Base-by-base conservation (phyloP, 495 filamentous ascomycete species). In the Elasticomyces elasticus region DNA sequence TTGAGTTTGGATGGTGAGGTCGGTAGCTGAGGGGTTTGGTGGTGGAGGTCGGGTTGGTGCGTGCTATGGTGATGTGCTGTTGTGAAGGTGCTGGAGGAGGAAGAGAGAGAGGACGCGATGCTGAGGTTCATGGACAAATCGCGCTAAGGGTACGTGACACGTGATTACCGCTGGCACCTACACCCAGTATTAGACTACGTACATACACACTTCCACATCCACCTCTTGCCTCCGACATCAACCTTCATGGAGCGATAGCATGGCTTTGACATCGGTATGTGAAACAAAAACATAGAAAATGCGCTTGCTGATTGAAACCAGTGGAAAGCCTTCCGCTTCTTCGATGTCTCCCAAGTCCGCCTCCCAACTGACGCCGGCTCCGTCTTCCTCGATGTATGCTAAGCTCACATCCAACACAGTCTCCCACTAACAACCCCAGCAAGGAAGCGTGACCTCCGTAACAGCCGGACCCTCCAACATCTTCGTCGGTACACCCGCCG, bases 291-390 rank as follows among this genome's bases (percentile, higher is more conserved):
- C n/a, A n/a, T n/a, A n/a, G n/a, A n/a, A n/a, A n/a, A n/a, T n/a
- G n/a, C n/a, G n/a, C n/a, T n/a, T 12, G 61, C 52, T 55, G 25
- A 59, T 24, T 24, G 33, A 17, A 26, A 1, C 3, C 65, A 98
- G 90, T 96, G 94, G 92, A 94, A 95, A 86, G 81, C 86, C 49
- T 97, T 98, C 75, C 89, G 92, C 79, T 97, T 98, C 82, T 95
- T 98, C 76, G 89, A 95, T 68, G 87, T 94, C 66, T 80, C 82
- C 56, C 82, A 84, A 61, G 82, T 97, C 69, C 84, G 84, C 67
- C 77, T 86, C 54, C 75, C 85, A 49, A 85, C 89, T 67, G 85
- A 86, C 61, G 76, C 78, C 53, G 79, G 74, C 69, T 73, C 80
- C 47, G 72, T 76, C 27, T 65, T 77, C 35, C 78, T 86, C 63